phyloP scores from a whole-genome alignment of 2,329 filamentous ascomycete genomes.

The Verruconis gallopava region DNA sequence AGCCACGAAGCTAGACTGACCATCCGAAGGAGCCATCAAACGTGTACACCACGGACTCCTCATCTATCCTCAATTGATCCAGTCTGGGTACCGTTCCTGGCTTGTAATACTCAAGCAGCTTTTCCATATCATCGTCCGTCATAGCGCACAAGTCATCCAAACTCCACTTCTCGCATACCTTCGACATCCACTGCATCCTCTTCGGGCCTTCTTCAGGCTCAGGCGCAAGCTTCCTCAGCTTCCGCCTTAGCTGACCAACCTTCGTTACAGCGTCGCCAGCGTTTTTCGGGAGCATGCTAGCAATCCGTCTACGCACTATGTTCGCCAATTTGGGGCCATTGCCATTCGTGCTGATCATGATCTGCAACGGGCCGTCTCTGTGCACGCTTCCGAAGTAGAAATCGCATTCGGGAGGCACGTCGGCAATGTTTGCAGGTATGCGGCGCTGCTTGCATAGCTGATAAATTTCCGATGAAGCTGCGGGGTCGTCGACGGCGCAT shows the following conservation, averaged over 20 bases:
- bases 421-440: slow-evolving; percentile 88
- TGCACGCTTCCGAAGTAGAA: slow-evolving; percentile 98
- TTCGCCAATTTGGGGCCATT: slow-evolving; percentile 87
- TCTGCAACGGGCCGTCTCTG: slow-evolving; percentile 85
- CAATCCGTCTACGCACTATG: slow-evolving; percentile 72
- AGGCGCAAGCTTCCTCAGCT: slow-evolving; percentile 66
- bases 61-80: slow-evolving; percentile 27
- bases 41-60: slow-evolving; percentile 23
- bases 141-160: slow-evolving; percentile 76
- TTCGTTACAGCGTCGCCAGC: slow-evolving; percentile 76
- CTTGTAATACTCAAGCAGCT: slow-evolving; percentile 62
- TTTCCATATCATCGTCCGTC: slow-evolving; percentile 69
- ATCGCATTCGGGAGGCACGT: slow-evolving; percentile 92
- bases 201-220: slow-evolving; percentile 61
- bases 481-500: slow-evolving; percentile 84
- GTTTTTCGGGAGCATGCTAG: slow-evolving; percentile 58
- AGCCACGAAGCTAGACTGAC: slow-evolving; percentile 10
- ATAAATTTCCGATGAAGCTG: slow-evolving; percentile 82
- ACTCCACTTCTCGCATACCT: slow-evolving; percentile 75
- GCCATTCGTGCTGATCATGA: slow-evolving; percentile 98
- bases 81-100: slow-evolving; percentile 31
- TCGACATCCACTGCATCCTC: slow-evolving; percentile 91
- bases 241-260: slow-evolving; percentile 67
- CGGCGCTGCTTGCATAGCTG: slow-evolving; percentile 76
- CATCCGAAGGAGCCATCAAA: slow-evolving; percentile 38